Conservation (phyloP, 2,329 filamentous ascomycete species). For the Botrytis elliptica region DNA sequence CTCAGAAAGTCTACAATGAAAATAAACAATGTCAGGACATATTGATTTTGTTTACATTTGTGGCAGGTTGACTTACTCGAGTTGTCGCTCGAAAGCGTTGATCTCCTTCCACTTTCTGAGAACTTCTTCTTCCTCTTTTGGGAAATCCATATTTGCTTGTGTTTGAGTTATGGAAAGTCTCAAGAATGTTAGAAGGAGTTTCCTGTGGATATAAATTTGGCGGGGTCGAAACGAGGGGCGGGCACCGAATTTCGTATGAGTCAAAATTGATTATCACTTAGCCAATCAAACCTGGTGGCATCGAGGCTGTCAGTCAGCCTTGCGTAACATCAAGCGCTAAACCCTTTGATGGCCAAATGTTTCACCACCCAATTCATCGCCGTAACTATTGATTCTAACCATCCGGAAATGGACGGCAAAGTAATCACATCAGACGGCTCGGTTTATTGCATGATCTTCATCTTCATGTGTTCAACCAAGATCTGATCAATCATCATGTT, state of each 20-base stretch:
- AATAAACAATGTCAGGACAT: background rate
- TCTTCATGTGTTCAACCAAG: background rate
- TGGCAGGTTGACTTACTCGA: conserved; percentile 13
- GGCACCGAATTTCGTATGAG: conserved; percentile 6
- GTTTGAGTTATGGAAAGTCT: conserved; percentile 1
- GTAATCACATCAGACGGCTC: background rate
- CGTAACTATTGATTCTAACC: background rate
- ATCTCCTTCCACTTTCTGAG: conserved; percentile 18
- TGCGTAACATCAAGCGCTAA: background rate
- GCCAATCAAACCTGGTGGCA: background rate
- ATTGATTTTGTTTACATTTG: background rate
- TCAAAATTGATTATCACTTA: conserved; percentile 2
- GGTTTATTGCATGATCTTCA: background rate
- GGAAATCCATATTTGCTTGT: conserved; percentile 16
- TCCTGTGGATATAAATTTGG: conserved; percentile 6
- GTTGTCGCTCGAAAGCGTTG: conserved; percentile 17
- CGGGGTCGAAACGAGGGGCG: conserved; percentile 4
- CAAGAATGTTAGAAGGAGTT: background rate
- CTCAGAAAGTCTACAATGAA: conserved; percentile 60
- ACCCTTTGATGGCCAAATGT: background rate
- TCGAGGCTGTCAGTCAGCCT: conserved; percentile 9
- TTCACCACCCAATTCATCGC: background rate
- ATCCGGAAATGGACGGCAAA: background rate
- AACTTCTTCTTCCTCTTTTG: conserved; percentile 16
- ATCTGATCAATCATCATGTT: background rate